Percentiles rank a stretch among this genome's conserved stretches.
phyloP scores from a whole-genome alignment of 1,139 yeast genomes.

The Zhuliangozyma parablackwelliae region DNA sequence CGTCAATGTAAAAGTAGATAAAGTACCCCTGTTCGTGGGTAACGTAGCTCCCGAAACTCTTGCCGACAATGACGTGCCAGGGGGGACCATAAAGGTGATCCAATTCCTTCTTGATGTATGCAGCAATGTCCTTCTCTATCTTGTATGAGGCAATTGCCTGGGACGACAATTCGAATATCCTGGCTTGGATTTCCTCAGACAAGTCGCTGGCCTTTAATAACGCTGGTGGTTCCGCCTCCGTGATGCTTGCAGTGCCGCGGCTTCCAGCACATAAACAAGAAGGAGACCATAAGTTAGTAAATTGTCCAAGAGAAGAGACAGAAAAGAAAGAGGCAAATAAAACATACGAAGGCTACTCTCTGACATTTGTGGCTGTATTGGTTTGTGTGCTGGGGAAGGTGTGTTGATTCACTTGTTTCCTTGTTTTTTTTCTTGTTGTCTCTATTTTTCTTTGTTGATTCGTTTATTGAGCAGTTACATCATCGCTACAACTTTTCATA shows the following conservation, averaged over 20 bases:
- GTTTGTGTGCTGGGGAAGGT: not conserved
- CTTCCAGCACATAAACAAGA: too few relatives aligned
- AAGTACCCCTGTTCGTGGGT: slow-evolving; percentile 87
- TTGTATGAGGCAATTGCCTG: slow-evolving; percentile 42
- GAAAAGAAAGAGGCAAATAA: too few relatives aligned
- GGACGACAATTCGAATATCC: slow-evolving; percentile 54
- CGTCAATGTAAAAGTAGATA: slow-evolving; percentile 78
- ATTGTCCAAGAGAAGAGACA: too few relatives aligned
- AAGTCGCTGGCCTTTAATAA: slow-evolving; percentile 46
- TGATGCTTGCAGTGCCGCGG: too few relatives aligned
- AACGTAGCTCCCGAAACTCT: slow-evolving; percentile 88
- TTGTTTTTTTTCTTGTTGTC: not conserved
- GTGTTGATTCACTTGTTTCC: not conserved
- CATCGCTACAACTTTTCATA: slow-evolving; percentile 16
- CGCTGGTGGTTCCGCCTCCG: slow-evolving; percentile 19
- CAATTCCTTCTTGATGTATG: slow-evolving; percentile 69
- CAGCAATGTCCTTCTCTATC: slow-evolving; percentile 74
- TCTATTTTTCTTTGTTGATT: not conserved
- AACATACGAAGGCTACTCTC: too few relatives aligned
- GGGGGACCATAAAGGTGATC: slow-evolving; percentile 65
- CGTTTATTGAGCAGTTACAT: not conserved
- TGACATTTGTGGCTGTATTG: too few relatives aligned
- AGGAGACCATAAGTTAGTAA: too few relatives aligned
- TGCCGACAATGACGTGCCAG: slow-evolving; percentile 96
- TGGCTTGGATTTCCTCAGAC: slow-evolving; percentile 55